phyloP scores from a whole-genome alignment of 78 protist species.

The Salpingoeca rosetta region DNA sequence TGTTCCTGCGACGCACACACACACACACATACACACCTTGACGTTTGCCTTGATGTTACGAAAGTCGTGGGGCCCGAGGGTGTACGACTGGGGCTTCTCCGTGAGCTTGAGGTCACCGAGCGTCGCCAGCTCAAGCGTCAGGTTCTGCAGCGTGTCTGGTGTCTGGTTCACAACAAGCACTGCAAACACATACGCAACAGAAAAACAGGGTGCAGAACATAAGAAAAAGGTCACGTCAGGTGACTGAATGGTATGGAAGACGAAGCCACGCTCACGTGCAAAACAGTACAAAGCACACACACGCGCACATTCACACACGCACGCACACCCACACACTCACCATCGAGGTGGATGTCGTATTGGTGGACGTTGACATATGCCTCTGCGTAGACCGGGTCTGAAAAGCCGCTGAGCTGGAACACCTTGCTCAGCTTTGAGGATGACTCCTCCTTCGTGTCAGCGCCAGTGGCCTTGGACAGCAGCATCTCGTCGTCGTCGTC shows the following conservation, averaged over 20 bases:
- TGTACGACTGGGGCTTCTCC: slow-evolving; percentile 75
- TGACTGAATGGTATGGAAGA: no score
- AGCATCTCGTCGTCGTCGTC: slow-evolving; percentile 31
- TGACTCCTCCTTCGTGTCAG: not conserved
- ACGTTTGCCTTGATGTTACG: slow-evolving; percentile 49
- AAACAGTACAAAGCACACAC: no score
- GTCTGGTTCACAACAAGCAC: slow-evolving; percentile 75
- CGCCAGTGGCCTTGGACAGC: slow-evolving; percentile 7
- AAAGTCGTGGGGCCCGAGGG: slow-evolving; percentile 68
- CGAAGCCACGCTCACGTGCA: no score
- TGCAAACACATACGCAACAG: no score
- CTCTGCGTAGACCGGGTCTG: slow-evolving; percentile 92
- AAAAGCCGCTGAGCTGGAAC: slow-evolving; percentile 77
- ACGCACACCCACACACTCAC: no score
- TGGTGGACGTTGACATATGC: slow-evolving; percentile 87
- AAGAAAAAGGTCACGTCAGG: no score
- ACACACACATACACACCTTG: slow-evolving; percentile 49
- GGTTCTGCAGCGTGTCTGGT: slow-evolving; percentile 74
- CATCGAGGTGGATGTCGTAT: slow-evolving; percentile 86
- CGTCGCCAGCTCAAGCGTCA: slow-evolving; percentile 86
- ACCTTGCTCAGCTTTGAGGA: slow-evolving; percentile 40
- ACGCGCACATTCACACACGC: no score
- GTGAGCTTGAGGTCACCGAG: slow-evolving; percentile 85
- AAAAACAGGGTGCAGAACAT: no score
- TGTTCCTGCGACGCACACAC: no score